phyloP scores from a whole-genome alignment of 2,329 filamentous ascomycete genomes.

The Colletotrichum magnum region DNA sequence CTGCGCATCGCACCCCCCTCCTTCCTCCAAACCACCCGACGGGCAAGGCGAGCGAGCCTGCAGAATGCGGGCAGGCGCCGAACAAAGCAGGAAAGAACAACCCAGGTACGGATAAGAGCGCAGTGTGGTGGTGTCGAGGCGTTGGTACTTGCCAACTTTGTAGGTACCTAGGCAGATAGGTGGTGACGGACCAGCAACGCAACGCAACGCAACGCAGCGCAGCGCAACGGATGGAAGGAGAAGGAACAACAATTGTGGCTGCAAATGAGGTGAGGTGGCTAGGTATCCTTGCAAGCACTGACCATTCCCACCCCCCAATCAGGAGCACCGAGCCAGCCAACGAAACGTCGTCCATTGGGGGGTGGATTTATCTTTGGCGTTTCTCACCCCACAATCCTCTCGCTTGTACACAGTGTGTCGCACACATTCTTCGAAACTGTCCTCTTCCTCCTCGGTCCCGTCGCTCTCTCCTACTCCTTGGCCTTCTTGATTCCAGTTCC shows the following conservation, averaged over 20 bases:
- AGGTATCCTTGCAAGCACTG: slow-evolving; percentile 10
- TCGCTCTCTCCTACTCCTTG: background rate
- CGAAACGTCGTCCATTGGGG: background rate
- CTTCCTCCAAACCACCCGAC: slow-evolving; percentile 12
- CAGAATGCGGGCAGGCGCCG: background rate
- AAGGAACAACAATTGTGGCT: background rate
- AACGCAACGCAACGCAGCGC: background rate
- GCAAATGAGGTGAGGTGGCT: slow-evolving; percentile 12
- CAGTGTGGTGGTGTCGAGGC: slow-evolving; percentile 5
- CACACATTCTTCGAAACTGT: background rate
- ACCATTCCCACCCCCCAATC: slow-evolving; percentile 16
- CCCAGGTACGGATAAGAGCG: background rate
- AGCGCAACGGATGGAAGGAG: too few relatives aligned
- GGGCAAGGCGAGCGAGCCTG: background rate
- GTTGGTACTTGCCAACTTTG: background rate
- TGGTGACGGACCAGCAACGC: slow-evolving; percentile 11
- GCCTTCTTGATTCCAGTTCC: slow-evolving; percentile 2
- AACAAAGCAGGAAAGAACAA: slow-evolving; percentile 7
- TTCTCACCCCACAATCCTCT: slow-evolving; percentile 2
- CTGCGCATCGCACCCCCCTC: background rate
- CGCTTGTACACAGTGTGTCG: slow-evolving; percentile 25
- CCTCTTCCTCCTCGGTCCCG: background rate
- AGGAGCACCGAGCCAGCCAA: slow-evolving; percentile 11
- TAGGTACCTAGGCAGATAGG: slow-evolving; percentile 15
- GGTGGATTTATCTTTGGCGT: background rate